These are phyloP conservation scores for Cordyceps farinosa DNA, from an alignment of 2,329 filamentous ascomycete species.

Conservation along the genomic window DNA sequence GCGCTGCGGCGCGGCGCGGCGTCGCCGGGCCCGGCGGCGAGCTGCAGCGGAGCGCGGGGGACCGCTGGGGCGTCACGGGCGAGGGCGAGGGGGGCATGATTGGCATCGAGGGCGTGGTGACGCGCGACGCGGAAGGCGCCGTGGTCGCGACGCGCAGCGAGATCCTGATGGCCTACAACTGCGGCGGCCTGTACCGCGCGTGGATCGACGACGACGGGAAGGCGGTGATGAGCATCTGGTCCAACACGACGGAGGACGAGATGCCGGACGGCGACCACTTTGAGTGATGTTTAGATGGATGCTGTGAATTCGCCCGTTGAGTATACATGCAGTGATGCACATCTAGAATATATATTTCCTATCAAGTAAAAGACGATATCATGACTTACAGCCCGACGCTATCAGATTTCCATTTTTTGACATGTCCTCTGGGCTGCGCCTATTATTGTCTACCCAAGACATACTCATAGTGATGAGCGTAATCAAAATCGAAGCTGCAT, in stretches of 20 bases:
- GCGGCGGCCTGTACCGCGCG: conserved; percentile 81
- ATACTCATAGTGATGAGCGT: too few species aligned
- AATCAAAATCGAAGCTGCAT: too few species aligned
- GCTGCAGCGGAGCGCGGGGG: conserved; percentile 68
- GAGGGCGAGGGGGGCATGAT: conserved; percentile 87
- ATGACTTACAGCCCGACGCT: too few species aligned
- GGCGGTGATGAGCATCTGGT: conserved; percentile 47
- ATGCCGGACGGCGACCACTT: conserved; percentile 16
- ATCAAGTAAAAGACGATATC: too few species aligned
- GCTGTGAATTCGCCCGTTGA: neutral
- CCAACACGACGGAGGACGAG: conserved; percentile 28
- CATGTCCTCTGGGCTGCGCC: too few species aligned
- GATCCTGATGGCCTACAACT: conserved; percentile 77
- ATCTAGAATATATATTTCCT: too few species aligned
- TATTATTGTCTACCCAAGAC: too few species aligned
- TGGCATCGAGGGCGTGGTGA: conserved; percentile 63
- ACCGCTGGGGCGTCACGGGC: conserved; percentile 67
- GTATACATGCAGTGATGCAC: neutral
- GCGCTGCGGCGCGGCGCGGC: conserved; percentile 53
- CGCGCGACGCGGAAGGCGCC: conserved; percentile 41
- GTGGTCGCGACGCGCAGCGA: conserved; percentile 42
- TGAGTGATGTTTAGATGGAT: neutral
- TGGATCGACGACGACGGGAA: conserved; percentile 64
- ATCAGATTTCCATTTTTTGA: too few species aligned
- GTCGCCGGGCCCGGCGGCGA: conserved; percentile 70